phyloP scores from a whole-genome alignment of 2,329 filamentous ascomycete species.

The Septoria linicola region DNA sequence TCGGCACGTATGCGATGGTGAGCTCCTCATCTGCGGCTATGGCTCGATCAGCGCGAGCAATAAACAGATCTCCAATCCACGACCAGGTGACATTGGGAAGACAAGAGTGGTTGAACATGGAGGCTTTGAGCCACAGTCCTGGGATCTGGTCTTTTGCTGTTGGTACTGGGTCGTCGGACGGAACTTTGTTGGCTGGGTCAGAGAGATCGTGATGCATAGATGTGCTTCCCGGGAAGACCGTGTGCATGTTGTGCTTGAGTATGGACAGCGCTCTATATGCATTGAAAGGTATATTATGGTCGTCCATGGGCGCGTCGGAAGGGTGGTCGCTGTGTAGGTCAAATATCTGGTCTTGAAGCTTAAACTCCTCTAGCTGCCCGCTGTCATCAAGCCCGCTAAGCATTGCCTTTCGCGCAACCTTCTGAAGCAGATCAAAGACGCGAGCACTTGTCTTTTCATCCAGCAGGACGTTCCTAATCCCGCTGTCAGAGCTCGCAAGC shows the following conservation, averaged over 20 bases:
- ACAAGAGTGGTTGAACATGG: slow-evolving; percentile 57
- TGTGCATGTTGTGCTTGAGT: slow-evolving; percentile 16
- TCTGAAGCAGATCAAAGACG: too few species aligned
- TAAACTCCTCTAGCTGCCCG: background rate
- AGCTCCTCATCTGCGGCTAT: slow-evolving; percentile 49
- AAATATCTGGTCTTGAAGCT: background rate
- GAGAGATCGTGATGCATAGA: slow-evolving; percentile 16
- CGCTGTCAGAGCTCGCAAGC: too few species aligned
- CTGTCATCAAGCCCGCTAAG: too few species aligned
- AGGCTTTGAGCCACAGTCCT: slow-evolving; percentile 54
- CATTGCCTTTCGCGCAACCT: too few species aligned
- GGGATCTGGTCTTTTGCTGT: slow-evolving; percentile 5
- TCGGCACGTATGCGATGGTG: slow-evolving; percentile 19
- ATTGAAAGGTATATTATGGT: slow-evolving; percentile 7
- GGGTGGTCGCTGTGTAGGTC: background rate
- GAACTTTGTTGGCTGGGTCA: slow-evolving; percentile 1
- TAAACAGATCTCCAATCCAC: slow-evolving; percentile 57
- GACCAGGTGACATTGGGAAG: slow-evolving; percentile 47
- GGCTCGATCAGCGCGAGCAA: slow-evolving; percentile 48
- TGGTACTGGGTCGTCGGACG: background rate
- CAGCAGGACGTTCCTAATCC: too few species aligned
- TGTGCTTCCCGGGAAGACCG: slow-evolving; percentile 14
- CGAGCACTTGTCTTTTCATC: too few species aligned
- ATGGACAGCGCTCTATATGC: slow-evolving; percentile 15
- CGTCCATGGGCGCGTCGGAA: too few species aligned